Conservation (phyloP, 805 yeast genomes). For the Schizosaccharomyces cryophilus region DNA sequence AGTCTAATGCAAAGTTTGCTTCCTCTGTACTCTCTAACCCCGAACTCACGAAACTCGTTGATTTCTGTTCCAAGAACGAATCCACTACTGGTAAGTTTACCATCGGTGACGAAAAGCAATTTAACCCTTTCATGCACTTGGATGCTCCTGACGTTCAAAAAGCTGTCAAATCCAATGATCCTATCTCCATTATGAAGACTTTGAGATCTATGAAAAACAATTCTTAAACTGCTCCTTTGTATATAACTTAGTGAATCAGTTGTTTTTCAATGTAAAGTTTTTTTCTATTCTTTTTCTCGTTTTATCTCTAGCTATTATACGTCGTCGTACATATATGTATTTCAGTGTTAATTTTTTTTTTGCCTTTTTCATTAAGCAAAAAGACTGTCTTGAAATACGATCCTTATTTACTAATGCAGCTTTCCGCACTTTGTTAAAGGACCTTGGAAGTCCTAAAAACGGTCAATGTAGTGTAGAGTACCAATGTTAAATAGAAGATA, state of each 20-base stretch:
- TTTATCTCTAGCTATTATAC: too few species aligned
- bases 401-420: too few species aligned
- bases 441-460: too few species aligned
- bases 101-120: constrained; percentile 51
- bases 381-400: too few species aligned
- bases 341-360: too few species aligned
- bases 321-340: too few species aligned
- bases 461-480: too few species aligned
- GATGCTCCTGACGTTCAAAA: constrained; percentile 35
- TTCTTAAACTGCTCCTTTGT: constrained; percentile 1
- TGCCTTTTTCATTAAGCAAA: too few species aligned
- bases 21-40: constrained; percentile 27
- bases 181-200: constrained; percentile 38
- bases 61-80: constrained; percentile 31
- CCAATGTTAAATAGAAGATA: too few species aligned
- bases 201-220: constrained; percentile 56
- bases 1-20: constrained; percentile 56
- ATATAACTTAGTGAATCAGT: not conserved
- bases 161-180: constrained; percentile 29
- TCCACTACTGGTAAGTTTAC: constrained; percentile 71
- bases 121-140: constrained; percentile 71
- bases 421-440: too few species aligned
- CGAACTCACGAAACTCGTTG: constrained; percentile 30
- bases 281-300: too few species aligned
- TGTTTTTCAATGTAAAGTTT: not conserved